Base-by-base conservation (phyloP, 169 alveolate genomes). In the Cryptosporidium ubiquitum region DNA sequence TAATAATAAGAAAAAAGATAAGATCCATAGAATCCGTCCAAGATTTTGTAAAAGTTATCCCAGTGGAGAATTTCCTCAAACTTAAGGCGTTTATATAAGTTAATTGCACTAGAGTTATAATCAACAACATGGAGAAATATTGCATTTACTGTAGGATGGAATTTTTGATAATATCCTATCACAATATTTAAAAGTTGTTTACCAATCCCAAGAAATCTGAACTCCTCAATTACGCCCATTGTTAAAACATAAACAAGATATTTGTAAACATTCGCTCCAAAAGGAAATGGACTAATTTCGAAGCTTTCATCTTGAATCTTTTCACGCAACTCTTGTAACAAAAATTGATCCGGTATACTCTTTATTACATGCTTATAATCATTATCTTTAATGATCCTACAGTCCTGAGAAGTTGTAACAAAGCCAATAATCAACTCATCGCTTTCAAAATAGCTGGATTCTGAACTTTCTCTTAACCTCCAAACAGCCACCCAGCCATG, bases 401-500 rank as follows among this genome's bases (percentile, higher is more conserved):
- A 64, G 52, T 79, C 75, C 29, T 79, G 89, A 18, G 89, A 79
- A 61, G 75, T 64, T 42, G 89, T 79, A 16, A 79, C 51, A 61
- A 79, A 79, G 5, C 89, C 89, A 3, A 79, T 49, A 61, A 79
- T 47, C 16, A 61, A n/a, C 37, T 79, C 79, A n/a, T 40, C 47
- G 1, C 29, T 29, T 10, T 35, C 47, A 44, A n/a, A 29, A 42
- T 47, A 47, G 10, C 42, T 31, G 6, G 23, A n/a, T 6, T 42
- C 51, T 23, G 20, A 16, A 35, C 64, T 35, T 6, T 70, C 84
- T 5, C 47, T 70, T 20, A 52, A 31, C 49, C 37, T 79, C 89
- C 89, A 79, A 61, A 79, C 51, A 23, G 89, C 75, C 5, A 64
- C 89, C 89, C 89, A 79, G 12, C 89, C 89, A 29, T 61, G 89